Conservation (phyloP, 2,329 filamentous ascomycete species). For the Monilinia fructigena region DNA sequence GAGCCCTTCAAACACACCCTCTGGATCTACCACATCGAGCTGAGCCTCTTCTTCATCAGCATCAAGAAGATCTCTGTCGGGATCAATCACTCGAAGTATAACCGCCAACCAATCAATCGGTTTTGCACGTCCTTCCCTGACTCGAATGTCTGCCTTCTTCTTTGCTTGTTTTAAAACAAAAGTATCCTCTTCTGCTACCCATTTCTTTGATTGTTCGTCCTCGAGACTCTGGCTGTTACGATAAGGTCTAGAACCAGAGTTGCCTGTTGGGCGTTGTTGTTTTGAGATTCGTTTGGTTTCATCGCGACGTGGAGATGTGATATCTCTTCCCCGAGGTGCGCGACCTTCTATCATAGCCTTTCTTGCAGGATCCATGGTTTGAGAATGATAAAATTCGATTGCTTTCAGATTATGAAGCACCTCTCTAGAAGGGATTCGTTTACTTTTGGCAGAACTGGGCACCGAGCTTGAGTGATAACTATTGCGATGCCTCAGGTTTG, state of each 20-base stretch:
- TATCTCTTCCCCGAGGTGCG: constrained; percentile 47
- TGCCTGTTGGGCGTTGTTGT: constrained; percentile 39
- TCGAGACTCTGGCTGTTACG: constrained; percentile 42
- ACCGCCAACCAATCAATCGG: constrained; percentile 94
- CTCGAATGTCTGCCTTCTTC: constrained; percentile 94
- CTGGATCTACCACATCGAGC: constrained; percentile 76
- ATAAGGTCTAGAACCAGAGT: constrained; percentile 35
- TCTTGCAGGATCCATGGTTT: constrained; percentile 38
- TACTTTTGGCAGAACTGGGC: background rate
- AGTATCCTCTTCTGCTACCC: constrained; percentile 91
- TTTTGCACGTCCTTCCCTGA: constrained; percentile 85
- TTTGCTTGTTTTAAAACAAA: constrained; percentile 97
- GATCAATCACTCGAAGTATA: constrained; percentile 83
- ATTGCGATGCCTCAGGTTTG: background rate
- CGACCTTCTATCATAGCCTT: constrained; percentile 37
- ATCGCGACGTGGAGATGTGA: constrained; percentile 57
- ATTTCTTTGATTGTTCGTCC: constrained; percentile 75
- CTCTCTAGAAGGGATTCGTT: background rate
- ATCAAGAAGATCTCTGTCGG: constrained; percentile 80
- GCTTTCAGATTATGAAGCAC: background rate
- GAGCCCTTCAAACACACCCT: constrained; percentile 74
- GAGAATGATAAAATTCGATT: background rate
- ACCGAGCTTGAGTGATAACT: background rate
- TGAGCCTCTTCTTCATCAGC: constrained; percentile 70
- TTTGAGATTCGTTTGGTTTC: constrained; percentile 57